phyloP scores from a whole-genome alignment of 805 yeast species.

The Komagataella mondaviorum region DNA sequence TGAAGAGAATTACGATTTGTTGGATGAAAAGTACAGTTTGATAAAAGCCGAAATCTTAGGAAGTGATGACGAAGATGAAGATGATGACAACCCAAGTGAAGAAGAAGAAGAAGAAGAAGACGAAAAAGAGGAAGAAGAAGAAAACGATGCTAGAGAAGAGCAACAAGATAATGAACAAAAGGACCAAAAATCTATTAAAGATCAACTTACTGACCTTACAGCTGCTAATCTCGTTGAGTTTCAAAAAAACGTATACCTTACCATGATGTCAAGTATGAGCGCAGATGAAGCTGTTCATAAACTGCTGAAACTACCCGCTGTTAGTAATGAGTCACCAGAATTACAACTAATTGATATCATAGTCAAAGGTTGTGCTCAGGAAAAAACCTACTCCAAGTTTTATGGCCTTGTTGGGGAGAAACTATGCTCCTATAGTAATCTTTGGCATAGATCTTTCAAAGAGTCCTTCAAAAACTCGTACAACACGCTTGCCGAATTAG shows the following conservation, averaged over 20 bases:
- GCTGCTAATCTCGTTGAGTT: slow-evolving; percentile 47
- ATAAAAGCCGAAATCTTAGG: slow-evolving; percentile 33
- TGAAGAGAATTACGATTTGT: slow-evolving; percentile 35
- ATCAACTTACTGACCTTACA: slow-evolving; percentile 50
- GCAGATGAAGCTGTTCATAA: slow-evolving; percentile 92
- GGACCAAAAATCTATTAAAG: slow-evolving; percentile 8
- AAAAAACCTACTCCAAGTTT: slow-evolving; percentile 73
- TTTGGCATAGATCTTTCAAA: slow-evolving; percentile 48
- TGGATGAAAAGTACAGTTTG: slow-evolving; percentile 33
- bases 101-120: slow-evolving; percentile 11
- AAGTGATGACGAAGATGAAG: slow-evolving; percentile 11
- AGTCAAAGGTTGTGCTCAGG: slow-evolving; percentile 73
- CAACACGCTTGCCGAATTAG: slow-evolving; percentile 46
- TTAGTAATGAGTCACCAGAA: slow-evolving; percentile 27
- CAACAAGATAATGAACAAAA: slow-evolving; percentile 52
- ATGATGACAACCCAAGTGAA: slow-evolving; percentile 8
- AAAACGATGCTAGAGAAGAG: slow-evolving; percentile 39
- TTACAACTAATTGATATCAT: slow-evolving; percentile 56
- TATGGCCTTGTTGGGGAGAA: slow-evolving; percentile 69
- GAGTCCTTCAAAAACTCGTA: slow-evolving; percentile 43
- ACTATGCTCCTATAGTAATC: slow-evolving; percentile 31
- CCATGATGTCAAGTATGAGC: slow-evolving; percentile 81
- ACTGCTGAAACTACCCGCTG: slow-evolving; percentile 35
- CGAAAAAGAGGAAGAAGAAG: slow-evolving; percentile 28
- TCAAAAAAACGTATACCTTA: slow-evolving; percentile 67